Evolutionary conservation across 768 basidiomycete species (phyloP).

Genomic region (Pulveroboletus sp.): DNA sequence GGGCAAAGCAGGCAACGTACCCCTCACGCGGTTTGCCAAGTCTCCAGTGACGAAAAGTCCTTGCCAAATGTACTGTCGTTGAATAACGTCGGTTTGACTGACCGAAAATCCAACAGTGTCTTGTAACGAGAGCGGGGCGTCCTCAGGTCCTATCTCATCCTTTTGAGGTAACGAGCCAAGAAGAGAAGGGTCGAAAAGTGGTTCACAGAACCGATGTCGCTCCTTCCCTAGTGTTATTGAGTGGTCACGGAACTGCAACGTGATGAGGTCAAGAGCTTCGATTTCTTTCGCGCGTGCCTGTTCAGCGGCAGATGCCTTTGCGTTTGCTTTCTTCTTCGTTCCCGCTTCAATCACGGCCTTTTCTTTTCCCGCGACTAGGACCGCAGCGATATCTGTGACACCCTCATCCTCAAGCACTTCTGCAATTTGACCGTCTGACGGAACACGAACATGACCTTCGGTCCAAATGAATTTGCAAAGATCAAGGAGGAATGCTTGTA

Average conservation of each 20-base stretch:
- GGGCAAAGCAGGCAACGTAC: constrained; percentile 33
- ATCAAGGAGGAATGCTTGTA: constrained; percentile 51
- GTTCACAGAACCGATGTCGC: constrained; percentile 87
- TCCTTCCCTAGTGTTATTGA: constrained; percentile 79
- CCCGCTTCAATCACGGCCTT: constrained; percentile 82
- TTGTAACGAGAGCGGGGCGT: constrained; percentile 46
- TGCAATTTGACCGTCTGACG: constrained; percentile 68
- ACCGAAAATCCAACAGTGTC: constrained; percentile 65
- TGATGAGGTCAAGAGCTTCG: constrained; percentile 77
- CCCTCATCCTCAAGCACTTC: constrained; percentile 71
- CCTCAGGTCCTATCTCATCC: constrained; percentile 21
- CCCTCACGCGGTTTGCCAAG: constrained; percentile 65
- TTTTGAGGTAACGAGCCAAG: constrained; percentile 36
- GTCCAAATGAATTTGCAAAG: constrained; percentile 61
- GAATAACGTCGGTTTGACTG: constrained; percentile 54
- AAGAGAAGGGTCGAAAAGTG: constrained; percentile 71
- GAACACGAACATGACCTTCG: constrained; percentile 66
- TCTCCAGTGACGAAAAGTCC: constrained; percentile 81
- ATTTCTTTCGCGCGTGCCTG: constrained; percentile 79
- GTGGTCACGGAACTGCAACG: constrained; percentile 65
- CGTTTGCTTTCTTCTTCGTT: constrained; percentile 70
- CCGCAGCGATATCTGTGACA: constrained; percentile 84
- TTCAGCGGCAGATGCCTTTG: constrained; percentile 72
- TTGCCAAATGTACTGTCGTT: constrained; percentile 69
- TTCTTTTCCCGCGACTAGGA: constrained; percentile 87